Conservation (phyloP, 2,329 filamentous ascomycete genomes). For the Rachicladosporium sp. region DNA sequence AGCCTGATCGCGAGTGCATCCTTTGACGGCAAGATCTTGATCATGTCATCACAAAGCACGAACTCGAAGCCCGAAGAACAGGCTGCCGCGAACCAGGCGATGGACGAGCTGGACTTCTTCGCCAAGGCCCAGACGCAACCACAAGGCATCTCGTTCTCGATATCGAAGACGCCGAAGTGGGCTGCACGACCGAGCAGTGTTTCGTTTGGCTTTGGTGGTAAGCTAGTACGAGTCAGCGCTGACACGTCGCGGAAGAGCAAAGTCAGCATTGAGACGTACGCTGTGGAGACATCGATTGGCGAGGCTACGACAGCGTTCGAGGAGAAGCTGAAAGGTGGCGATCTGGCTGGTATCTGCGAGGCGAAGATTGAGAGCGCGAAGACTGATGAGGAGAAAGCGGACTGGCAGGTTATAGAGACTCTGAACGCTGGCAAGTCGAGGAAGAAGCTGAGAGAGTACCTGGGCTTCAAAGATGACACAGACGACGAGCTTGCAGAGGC, state of each 20-base stretch:
- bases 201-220: conserved; percentile 91
- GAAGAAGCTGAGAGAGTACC: conserved; percentile 71
- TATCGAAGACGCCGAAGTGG: conserved; percentile 81
- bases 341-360: conserved; percentile 69
- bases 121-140: conserved; percentile 83
- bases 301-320: conserved; percentile 79
- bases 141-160: conserved; percentile 77
- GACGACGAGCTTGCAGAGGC: conserved; percentile 34
- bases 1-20: conserved; percentile 87
- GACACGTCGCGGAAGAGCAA: conserved; percentile 56
- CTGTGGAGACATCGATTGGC: conserved; percentile 76
- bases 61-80: conserved; percentile 60
- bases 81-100: conserved; percentile 47
- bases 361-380: conserved; percentile 61
- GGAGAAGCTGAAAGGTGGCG: conserved; percentile 61
- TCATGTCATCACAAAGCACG: conserved; percentile 91
- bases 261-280: conserved; percentile 75
- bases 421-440: conserved; percentile 76
- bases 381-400: conserved; percentile 83
- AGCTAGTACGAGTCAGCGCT: conserved; percentile 66
- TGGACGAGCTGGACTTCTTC: conserved; percentile 94
- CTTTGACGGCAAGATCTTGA: conserved; percentile 89
- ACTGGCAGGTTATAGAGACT: conserved; percentile 91
- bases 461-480: conserved; percentile 62
- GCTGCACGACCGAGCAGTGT: conserved; percentile 72